Conservation (phyloP, 495 filamentous ascomycete species). For the Pseudomonodictys pantanalensis region DNA sequence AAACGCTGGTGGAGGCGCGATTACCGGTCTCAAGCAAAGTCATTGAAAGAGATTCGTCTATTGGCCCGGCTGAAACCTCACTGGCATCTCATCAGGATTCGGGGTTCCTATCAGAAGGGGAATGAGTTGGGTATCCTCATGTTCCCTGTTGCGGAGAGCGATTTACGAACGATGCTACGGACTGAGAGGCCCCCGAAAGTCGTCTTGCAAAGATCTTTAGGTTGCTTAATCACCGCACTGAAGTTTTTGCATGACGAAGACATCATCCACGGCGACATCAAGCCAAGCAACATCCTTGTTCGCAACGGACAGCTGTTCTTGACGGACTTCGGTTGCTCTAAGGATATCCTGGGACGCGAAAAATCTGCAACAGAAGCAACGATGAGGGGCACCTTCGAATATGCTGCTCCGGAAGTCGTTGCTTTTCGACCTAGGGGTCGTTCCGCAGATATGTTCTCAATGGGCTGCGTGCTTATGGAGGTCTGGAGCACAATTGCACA, state of each 20-base stretch:
- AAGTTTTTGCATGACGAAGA: slow-evolving; percentile 42
- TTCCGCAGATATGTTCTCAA: slow-evolving; percentile 12
- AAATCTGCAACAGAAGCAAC: not conserved
- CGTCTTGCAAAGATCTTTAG: not conserved
- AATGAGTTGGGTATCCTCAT: not conserved
- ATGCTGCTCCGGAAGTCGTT: slow-evolving; percentile 16
- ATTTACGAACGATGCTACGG: not conserved
- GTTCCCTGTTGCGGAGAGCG: not conserved
- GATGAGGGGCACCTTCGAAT: not conserved
- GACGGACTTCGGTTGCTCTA: slow-evolving; percentile 48
- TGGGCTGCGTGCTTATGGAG: slow-evolving; percentile 23
- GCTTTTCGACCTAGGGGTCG: not conserved
- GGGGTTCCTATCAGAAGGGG: not conserved
- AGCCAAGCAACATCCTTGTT: slow-evolving; percentile 49
- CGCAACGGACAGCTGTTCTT: slow-evolving; percentile 39
- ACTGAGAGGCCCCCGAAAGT: not conserved
- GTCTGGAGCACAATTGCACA: not conserved
- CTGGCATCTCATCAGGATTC: not conserved
- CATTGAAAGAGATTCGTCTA: not conserved
- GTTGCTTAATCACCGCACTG: slow-evolving; percentile 41
- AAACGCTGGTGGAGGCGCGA: not conserved
- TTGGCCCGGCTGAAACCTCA: not conserved
- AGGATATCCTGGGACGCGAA: slow-evolving; percentile 22
- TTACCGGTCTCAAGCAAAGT: not conserved
- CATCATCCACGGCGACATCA: slow-evolving; percentile 49